Base-by-base conservation (phyloP, 768 basidiomycete species). In the Russula compacta region DNA sequence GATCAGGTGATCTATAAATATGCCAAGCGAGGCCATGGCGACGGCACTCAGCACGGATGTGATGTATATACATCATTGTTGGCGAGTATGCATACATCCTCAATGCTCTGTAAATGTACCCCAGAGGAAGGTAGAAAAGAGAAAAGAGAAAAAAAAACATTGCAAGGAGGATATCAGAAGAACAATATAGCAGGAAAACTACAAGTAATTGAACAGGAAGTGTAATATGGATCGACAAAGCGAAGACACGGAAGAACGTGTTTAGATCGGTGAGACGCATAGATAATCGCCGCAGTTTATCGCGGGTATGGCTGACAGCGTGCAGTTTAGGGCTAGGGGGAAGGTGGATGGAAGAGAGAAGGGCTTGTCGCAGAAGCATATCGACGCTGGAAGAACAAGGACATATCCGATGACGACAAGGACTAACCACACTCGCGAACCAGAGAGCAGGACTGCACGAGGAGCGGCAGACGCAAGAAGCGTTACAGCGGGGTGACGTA, bases 131-230 rank as follows among this genome's bases (percentile, higher is more conserved):
- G 19, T 47, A 44, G 24, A 36, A 59, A 32, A 36, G 3, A 33
- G 15, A 63, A 63, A 17, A 35, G 24, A 44, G 54, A 48, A 42
- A 33, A 42, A 63, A 42, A 52, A 24, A 49, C 60, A 53, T 56
- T 64, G 64, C 52, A 52, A 51, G n/a, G 61, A 59, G 53, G 38
- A 49, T 51, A 52, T 46, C 6, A 35, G 55, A 29, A 43, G 51
- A 43, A 62, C 44, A 47, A 42, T 57, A 64, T 63, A 62, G 50
- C 32, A 57, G 56, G 51, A 62, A 62, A 58, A 58, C 61, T 63
- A 63, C 61, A 63, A 63, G 52, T 63, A 63, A 54, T 58, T 58
- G 56, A 63, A 63, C 61, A 56, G 57, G 61, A 63, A 63, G 53
- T 56, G 52, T 56, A 63, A 58, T 21, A 32, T 61, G 56, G n/a